These are phyloP conservation scores for Cordia subcordata DNA, from an alignment of 257 asterid genomes.

Conservation along the genomic window DNA sequence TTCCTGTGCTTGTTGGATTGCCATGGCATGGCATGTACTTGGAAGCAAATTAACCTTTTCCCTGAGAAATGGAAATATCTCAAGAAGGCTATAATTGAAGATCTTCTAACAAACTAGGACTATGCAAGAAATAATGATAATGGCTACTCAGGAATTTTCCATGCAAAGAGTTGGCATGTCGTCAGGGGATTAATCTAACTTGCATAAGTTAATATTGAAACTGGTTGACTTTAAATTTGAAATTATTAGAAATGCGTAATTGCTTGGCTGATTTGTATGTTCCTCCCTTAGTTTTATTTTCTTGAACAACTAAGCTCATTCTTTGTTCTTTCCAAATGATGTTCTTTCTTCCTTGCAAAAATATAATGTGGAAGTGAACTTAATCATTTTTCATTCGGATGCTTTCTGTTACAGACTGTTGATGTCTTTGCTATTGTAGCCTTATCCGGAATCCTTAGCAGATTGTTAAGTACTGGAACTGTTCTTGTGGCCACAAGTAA, in stretches of 20 bases:
- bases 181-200: not conserved
- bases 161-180: not conserved
- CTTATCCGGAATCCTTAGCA: conserved; percentile 89
- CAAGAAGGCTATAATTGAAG: not conserved
- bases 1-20: not conserved
- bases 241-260: not conserved
- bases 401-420: conserved; percentile 65
- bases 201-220: not conserved
- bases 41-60: not conserved
- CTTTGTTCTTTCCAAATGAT: not conserved
- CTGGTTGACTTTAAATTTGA: not conserved
- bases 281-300: too few relatives aligned
- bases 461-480: conserved; percentile 92
- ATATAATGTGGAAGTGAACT: not conserved
- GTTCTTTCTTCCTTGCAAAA: conserved; percentile 6
- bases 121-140: not conserved
- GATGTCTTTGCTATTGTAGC: conserved; percentile 98
- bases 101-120: not conserved
- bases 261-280: not conserved
- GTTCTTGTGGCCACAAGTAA: conserved; percentile 97
- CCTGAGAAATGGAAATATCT: not conserved
- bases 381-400: conserved; percentile 3
- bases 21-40: not conserved
- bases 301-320: not conserved
- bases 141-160: not conserved